Evolutionary conservation across 345 rosid species (phyloP), one percentile per base, ranked within the genome.

Genomic region (Citrus medica): DNA sequence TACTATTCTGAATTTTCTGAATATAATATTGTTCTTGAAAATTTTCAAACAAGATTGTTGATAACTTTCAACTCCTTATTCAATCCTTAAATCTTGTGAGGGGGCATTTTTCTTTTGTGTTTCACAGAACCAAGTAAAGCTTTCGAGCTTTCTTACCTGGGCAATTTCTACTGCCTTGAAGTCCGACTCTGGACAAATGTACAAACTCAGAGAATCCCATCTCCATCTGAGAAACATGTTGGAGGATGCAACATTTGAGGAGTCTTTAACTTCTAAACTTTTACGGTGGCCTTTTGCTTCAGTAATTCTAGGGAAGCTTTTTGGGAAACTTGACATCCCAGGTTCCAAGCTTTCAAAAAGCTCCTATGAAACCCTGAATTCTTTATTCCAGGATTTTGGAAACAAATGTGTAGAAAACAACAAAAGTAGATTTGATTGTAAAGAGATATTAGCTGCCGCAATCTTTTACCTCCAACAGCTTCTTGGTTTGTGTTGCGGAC

Each of bases 231-330:
- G 67, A 65, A 56, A 51, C 38, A 59, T 78, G 73, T 33, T 73
- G 1, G 84, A 85, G 82, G 87, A 88, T 80, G 78, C 73, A 68
- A 76, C 75, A 66, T 73, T 56, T 30, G 90, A 87, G 62, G 99
- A 95, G 82, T 81, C 85, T 73, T 83, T 90, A 85, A 78, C 83
- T 69, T 89, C 86, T 28, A 95, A 92, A 79, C 91, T 93, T 73
- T 79, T 92, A 69, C 93, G 95, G 21, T 94, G 99, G 99, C 88
- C 92, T 65, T 73, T 79, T 71, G 97, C 97, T 77, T 84, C 91
- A 12, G 93, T 88, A 76, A 89, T 94, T 82, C 95, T 83, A 76
- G 88, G 91, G 69, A 88, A 87, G 85, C 89, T 91, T 71, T 87
- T 83, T 77, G 61, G 65, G 56, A 75, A 85, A 73, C 75, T 79